Conservation (phyloP, 2,329 filamentous ascomycete species). For the Pseudogymnoascus sp. region DNA sequence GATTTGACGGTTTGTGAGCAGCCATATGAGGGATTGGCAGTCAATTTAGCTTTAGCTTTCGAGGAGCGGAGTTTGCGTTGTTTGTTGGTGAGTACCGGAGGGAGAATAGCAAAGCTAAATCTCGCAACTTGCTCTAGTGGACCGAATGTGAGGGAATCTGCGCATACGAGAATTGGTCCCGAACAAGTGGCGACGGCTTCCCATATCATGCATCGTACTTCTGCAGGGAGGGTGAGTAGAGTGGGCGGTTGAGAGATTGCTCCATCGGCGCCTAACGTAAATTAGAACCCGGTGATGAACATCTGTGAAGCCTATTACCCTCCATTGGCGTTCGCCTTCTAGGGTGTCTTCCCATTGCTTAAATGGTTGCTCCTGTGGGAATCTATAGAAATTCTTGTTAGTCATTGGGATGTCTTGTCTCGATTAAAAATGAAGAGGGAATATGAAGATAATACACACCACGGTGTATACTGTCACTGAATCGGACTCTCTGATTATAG, state of each 20-base stretch:
- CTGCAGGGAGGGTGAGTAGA: neutral
- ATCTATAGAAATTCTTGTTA: neutral
- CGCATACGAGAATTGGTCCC: neutral
- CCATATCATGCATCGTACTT: constrained; percentile 1
- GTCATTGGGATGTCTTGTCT: neutral
- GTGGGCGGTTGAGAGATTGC: neutral
- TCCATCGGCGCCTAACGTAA: neutral
- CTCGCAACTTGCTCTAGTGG: neutral
- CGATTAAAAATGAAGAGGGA: neutral
- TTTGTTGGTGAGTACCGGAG: neutral
- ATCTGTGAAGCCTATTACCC: neutral
- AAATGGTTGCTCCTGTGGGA: neutral
- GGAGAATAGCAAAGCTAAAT: neutral
- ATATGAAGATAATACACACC: neutral
- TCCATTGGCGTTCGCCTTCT: neutral
- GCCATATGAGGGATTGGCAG: neutral
- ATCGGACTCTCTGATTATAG: neutral
- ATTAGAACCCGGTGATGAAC: neutral
- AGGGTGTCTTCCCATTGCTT: neutral
- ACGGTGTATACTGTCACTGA: neutral
- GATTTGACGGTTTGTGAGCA: neutral
- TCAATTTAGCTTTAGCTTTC: too few relatives aligned
- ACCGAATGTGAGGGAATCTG: neutral
- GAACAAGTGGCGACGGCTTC: neutral
- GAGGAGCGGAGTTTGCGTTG: neutral